Conservation (phyloP, 1,284 basidiomycete species). For the Fomes fomentarius region DNA sequence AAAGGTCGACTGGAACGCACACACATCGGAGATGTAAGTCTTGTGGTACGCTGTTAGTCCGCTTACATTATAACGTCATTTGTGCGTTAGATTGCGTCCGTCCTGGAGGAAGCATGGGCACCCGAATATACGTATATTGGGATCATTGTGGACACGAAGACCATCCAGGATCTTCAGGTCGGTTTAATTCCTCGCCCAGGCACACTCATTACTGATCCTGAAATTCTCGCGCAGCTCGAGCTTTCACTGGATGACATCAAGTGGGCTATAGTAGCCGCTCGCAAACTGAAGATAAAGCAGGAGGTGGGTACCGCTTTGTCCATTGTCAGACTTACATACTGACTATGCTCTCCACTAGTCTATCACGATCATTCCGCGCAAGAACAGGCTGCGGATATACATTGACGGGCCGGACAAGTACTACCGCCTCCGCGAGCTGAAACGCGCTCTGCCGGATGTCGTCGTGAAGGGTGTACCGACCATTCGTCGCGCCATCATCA, state of each 20-base stretch:
- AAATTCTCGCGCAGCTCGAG: slow-evolving; percentile 66
- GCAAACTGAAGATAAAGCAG: slow-evolving; percentile 93
- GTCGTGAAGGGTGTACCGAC: slow-evolving; percentile 91
- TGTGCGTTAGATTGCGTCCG: slow-evolving; percentile 84
- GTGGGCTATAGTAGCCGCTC: slow-evolving; percentile 85
- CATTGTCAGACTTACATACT: neutral
- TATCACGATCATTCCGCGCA: slow-evolving; percentile 74
- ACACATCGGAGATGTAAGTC: slow-evolving; percentile 85
- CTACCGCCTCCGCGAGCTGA: slow-evolving; percentile 85
- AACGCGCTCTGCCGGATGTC: slow-evolving; percentile 79
- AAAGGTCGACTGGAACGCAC: slow-evolving; percentile 98
- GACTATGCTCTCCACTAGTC: slow-evolving; percentile 44
- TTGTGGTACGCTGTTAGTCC: neutral
- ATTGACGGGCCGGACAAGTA: slow-evolving; percentile 87
- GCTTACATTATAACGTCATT: neutral
- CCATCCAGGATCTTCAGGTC: slow-evolving; percentile 90
- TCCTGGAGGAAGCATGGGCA: slow-evolving; percentile 97
- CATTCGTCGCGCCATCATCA: slow-evolving; percentile 91
- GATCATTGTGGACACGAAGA: slow-evolving; percentile 89
- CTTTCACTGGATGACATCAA: slow-evolving; percentile 93
- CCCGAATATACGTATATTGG: slow-evolving; percentile 92
- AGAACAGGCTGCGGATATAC: slow-evolving; percentile 86
- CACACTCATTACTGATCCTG: neutral
- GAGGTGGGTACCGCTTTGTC: slow-evolving; percentile 49
- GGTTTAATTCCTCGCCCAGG: slow-evolving; percentile 9